Percentiles rank a stretch among this genome's conserved stretches.
These are phyloP conservation scores for Amanita subjunquillea DNA, from an alignment of 768 basidiomycete genomes.

Conservation along the genomic window DNA sequence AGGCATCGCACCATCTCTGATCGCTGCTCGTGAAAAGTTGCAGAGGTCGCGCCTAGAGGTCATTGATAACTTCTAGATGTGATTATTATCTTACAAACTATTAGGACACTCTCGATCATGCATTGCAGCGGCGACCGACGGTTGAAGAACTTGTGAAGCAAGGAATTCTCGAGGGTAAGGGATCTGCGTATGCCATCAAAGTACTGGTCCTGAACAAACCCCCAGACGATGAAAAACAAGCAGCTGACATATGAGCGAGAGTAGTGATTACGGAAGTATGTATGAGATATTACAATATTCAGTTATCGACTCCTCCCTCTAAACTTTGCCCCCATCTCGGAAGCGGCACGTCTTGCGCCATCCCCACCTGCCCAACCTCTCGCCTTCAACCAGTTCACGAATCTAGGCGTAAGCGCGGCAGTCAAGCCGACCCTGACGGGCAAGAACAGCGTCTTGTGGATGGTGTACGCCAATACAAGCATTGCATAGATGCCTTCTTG, in stretches of 20 bases:
- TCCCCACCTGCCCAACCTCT: constrained; percentile 75
- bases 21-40: constrained; percentile 49
- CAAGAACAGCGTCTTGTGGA: constrained; percentile 91
- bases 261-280: not conserved
- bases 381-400: constrained; percentile 78
- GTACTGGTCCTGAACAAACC: not conserved
- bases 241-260: not conserved
- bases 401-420: constrained; percentile 69
- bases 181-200: not conserved
- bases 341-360: constrained; percentile 58
- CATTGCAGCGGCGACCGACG: constrained; percentile 46
- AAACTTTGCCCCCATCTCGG: constrained; percentile 36
- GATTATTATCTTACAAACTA: not conserved
- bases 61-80: not conserved
- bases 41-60: constrained; percentile 58
- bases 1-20: constrained; percentile 45
- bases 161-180: constrained; percentile 40
- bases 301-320: constrained; percentile 23
- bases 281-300: not conserved
- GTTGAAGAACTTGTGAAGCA: constrained; percentile 54
- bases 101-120: constrained; percentile 56
- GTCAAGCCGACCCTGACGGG: constrained; percentile 87
- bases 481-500: constrained; percentile 80
- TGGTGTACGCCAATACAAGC: constrained; percentile 84
- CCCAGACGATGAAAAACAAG: not conserved